These are phyloP conservation scores for Gracilaria caudata DNA, from an alignment of 23 red algal genomes.

Conservation along the genomic window DNA sequence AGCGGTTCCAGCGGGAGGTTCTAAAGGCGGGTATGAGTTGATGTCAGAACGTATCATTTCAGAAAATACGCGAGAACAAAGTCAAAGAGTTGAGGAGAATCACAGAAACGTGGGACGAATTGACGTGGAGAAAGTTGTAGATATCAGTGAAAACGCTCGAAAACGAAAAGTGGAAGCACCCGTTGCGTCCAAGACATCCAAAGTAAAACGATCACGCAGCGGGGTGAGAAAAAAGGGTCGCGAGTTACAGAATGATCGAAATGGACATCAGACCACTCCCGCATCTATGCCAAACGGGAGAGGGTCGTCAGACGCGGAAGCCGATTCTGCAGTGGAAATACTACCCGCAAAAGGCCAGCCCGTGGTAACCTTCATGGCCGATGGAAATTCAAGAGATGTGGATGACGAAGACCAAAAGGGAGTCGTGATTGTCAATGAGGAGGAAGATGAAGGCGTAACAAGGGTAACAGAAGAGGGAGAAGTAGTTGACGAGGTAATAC, in stretches of 20 bases:
- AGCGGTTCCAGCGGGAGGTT: slow-evolving; percentile 32
- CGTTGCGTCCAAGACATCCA: not conserved
- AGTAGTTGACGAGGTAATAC: not conserved
- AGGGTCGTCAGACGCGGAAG: not conserved
- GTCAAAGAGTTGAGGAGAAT: not conserved
- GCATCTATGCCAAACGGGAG: not conserved
- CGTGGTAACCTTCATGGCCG: not conserved
- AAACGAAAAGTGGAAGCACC: slow-evolving; percentile 3
- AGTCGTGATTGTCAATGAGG: not conserved
- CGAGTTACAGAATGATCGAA: not conserved
- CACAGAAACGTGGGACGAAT: not conserved
- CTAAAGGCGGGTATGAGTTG: not conserved
- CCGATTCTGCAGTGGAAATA: not conserved
- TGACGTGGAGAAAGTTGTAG: not conserved
- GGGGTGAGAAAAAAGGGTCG: not conserved
- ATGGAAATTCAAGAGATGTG: not conserved
- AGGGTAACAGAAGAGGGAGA: not conserved
- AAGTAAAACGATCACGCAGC: slow-evolving; percentile 16
- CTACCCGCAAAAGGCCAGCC: not conserved
- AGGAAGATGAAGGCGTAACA: not conserved
- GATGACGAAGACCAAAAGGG: not conserved
- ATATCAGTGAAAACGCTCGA: not conserved
- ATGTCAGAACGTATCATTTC: slow-evolving; percentile 36
- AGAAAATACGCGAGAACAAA: slow-evolving; percentile 6
- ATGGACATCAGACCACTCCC: not conserved